Evolutionary conservation across 495 filamentous ascomycete species (phyloP).

Genomic region (Delitschia confertaspora): DNA sequence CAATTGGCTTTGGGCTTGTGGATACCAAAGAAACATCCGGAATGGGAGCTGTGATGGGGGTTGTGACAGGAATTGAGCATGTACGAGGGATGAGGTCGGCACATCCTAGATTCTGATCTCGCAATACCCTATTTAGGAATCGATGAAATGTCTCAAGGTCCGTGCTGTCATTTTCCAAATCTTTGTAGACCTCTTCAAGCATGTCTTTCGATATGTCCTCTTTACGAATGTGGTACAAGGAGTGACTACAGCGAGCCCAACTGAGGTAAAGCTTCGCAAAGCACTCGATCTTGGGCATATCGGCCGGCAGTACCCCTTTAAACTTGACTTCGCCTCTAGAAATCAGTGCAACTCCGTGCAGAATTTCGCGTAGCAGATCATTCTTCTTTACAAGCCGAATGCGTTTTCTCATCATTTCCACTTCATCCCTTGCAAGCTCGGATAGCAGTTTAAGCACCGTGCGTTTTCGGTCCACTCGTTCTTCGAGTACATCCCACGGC

Average conservation of each 20-base stretch:
- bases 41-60: too few species aligned
- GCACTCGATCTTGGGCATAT: slow-evolving; percentile 12
- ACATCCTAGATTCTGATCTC: too few species aligned
- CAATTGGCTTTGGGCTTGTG: neutral
- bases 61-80: too few species aligned
- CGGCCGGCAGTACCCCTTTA: slow-evolving; percentile 4
- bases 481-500: slow-evolving; percentile 19
- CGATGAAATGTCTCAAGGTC: too few species aligned
- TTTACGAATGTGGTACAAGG: slow-evolving; percentile 1
- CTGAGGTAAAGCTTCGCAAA: slow-evolving; percentile 20
- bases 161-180: too few species aligned
- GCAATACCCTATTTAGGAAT: too few species aligned
- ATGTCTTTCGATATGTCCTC: neutral
- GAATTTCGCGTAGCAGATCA: slow-evolving; percentile 15
- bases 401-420: slow-evolving; percentile 5
- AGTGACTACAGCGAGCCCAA: slow-evolving; percentile 9
- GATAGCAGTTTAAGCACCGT: slow-evolving; percentile 30
- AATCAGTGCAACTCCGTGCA: slow-evolving; percentile 13
- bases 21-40: neutral
- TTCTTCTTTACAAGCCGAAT: slow-evolving; percentile 4
- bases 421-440: slow-evolving; percentile 5
- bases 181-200: neutral
- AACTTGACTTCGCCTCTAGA: slow-evolving; percentile 7
- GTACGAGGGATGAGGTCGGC: too few species aligned
- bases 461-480: slow-evolving; percentile 22